Evolutionary conservation across 2,329 filamentous ascomycete genomes (phyloP).

Genomic region (Geosmithia putterillii): DNA sequence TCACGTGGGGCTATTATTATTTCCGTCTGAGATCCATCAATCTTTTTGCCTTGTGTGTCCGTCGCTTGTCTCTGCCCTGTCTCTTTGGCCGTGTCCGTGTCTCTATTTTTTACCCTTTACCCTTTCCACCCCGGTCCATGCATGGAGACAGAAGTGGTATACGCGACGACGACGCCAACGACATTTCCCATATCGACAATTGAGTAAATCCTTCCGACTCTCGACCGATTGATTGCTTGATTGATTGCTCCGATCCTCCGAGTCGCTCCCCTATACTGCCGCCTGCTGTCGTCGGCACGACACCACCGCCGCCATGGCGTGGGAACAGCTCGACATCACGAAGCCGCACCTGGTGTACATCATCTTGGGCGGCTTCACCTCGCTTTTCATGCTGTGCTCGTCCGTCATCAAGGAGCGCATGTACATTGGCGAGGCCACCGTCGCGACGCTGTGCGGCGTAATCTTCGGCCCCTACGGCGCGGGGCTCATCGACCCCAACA

Average conservation of each 20-base stretch:
- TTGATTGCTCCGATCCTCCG: too few species aligned
- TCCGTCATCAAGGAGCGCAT: slow-evolving; percentile 96
- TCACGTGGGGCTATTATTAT: background rate
- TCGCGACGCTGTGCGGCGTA: slow-evolving; percentile 77
- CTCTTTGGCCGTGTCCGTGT: too few species aligned
- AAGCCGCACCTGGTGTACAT: slow-evolving; percentile 96
- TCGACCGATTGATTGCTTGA: too few species aligned
- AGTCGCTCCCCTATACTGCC: too few species aligned
- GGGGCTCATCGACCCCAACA: slow-evolving; percentile 61
- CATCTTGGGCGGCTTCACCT: slow-evolving; percentile 94
- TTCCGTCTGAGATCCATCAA: too few species aligned
- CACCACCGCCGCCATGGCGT: slow-evolving; percentile 48
- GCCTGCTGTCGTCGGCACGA: too few species aligned
- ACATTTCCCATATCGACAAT: background rate
- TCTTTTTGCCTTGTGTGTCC: too few species aligned
- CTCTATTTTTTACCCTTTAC: background rate
- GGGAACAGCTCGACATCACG: slow-evolving; percentile 75
- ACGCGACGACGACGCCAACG: too few species aligned
- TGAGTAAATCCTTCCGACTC: background rate
- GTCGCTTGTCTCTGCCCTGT: too few species aligned
- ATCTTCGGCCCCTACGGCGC: slow-evolving; percentile 82
- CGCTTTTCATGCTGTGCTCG: slow-evolving; percentile 95
- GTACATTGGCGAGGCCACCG: slow-evolving; percentile 97
- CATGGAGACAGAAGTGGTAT: background rate
- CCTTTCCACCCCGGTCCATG: background rate